Percentiles rank a stretch among this genome's conserved stretches.
These are phyloP conservation scores for Rhytidiadelphus loreus DNA, from an alignment of 225 moss, liverwort and hornwort genomes.

Conservation along the genomic window DNA sequence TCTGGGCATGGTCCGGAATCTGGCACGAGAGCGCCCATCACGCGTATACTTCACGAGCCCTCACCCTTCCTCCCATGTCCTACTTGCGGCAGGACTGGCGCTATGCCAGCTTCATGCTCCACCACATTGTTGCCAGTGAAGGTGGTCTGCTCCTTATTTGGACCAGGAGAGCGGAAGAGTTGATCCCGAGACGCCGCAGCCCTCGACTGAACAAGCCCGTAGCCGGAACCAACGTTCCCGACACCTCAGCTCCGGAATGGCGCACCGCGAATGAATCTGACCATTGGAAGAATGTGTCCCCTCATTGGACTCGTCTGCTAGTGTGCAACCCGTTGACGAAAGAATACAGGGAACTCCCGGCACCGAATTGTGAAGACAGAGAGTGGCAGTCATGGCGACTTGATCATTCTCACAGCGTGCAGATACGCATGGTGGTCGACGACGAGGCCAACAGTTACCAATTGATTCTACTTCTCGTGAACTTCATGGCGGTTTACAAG, in stretches of 20 bases:
- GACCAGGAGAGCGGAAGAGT: not conserved
- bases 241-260: too few species aligned
- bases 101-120: too few species aligned
- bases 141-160: not conserved
- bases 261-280: not conserved
- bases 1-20: not conserved
- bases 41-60: not conserved
- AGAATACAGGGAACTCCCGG: not conserved
- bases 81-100: not conserved
- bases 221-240: too few species aligned
- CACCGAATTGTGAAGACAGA: not conserved
- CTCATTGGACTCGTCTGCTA: not conserved
- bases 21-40: not conserved
- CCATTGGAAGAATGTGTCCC: not conserved
- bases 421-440: not conserved
- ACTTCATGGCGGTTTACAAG: not conserved
- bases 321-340: not conserved
- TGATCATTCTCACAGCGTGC: too few species aligned
- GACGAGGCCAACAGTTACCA: not conserved
- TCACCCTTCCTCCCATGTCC: not conserved
- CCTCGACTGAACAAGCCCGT: not conserved
- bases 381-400: not conserved
- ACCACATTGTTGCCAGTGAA: not conserved
- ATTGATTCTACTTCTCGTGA: not conserved
- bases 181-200: not conserved